Conservation (phyloP, 1,139 yeast genomes). For the Entelexis paramagnoliae region DNA sequence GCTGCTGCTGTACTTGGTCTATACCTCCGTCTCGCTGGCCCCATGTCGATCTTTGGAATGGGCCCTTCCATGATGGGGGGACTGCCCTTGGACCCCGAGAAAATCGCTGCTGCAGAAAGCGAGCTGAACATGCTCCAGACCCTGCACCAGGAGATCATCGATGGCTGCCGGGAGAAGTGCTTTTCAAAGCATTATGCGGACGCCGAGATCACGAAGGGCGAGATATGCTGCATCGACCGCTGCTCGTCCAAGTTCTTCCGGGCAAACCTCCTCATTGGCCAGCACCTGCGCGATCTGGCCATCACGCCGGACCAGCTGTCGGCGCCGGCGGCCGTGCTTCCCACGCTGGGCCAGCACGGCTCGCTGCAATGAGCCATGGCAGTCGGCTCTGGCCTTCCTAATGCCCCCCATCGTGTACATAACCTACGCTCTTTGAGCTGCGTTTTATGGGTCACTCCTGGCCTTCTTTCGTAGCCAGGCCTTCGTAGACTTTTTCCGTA, state of each 20-base stretch:
- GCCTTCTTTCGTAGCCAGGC: no score
- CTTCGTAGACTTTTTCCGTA: no score
- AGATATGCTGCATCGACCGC: slow-evolving; percentile 60
- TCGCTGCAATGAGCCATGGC: slow-evolving; percentile 7
- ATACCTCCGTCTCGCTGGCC: background rate
- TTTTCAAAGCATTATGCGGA: slow-evolving; percentile 68
- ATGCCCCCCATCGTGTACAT: no score
- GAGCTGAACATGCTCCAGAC: slow-evolving; percentile 65
- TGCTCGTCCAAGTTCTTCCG: slow-evolving; percentile 66
- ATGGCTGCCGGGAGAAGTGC: slow-evolving; percentile 58
- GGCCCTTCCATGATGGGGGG: slow-evolving; percentile 20
- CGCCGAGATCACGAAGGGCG: slow-evolving; percentile 69
- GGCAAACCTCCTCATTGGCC: slow-evolving; percentile 56
- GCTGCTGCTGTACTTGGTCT: background rate
- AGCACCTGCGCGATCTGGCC: slow-evolving; percentile 32
- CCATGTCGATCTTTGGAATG: slow-evolving; percentile 24
- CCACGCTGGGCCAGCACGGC: slow-evolving; percentile 22
- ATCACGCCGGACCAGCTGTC: slow-evolving; percentile 16
- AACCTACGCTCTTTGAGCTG: no score
- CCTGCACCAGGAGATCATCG: slow-evolving; percentile 46
- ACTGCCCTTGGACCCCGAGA: slow-evolving; percentile 52
- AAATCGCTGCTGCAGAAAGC: slow-evolving; percentile 57
- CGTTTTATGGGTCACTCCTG: no score
- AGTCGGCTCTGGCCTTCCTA: no score
- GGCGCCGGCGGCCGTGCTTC: slow-evolving; percentile 19